Base-by-base conservation (phyloP, 2,329 filamentous ascomycete genomes). In the Arthroderma uncinatum region DNA sequence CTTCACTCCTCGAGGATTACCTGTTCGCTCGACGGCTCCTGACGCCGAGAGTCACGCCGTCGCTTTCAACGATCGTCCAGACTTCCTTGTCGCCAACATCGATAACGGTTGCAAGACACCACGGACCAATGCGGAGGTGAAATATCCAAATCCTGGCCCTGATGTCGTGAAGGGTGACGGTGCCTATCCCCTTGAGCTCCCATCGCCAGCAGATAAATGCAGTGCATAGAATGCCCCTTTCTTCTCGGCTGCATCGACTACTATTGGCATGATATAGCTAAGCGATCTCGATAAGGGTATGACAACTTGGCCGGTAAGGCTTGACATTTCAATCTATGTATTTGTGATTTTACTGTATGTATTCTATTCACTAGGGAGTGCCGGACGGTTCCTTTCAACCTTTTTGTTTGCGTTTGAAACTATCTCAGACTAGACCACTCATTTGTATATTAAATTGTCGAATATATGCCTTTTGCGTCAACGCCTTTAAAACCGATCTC, bases 141-240 rank as follows among this genome's bases (percentile, higher is more conserved):
- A 72, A 59, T 76, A 68, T 62, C 72, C 73, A 4, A 61, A 71
- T 34, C 73, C 73, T 1, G 74, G 74, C 2, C 71, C 72, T 40
- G 71, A 75, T 55, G 70, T 77, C 14, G 68, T 74, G 2, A 54
- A 64, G 16, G 74, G 75, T 7, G 73, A 76, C 63, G 74, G 72
- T 21, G 70, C 67, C 55, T 77, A 77, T 62, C 64, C 70, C n/a
- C 66, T 78, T 25, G 67, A 69, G 57, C 60, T 69, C 30, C 74
- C 75, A 12, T 53, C 25, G 5, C 50, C 50, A n/a, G 19, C 14
- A 6, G 50, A 37, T 25, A 36, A 53, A 53, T 53, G 50, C 33
- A 8, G 21, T 16, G 50, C 50, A 53, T 53, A 53, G 33, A n/a
- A 10, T 4, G 25, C 47, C 25, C 47, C 14, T 47, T 3, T 4